Conservation (phyloP, 331 rosid genomes). For the Malus hybrid region DNA sequence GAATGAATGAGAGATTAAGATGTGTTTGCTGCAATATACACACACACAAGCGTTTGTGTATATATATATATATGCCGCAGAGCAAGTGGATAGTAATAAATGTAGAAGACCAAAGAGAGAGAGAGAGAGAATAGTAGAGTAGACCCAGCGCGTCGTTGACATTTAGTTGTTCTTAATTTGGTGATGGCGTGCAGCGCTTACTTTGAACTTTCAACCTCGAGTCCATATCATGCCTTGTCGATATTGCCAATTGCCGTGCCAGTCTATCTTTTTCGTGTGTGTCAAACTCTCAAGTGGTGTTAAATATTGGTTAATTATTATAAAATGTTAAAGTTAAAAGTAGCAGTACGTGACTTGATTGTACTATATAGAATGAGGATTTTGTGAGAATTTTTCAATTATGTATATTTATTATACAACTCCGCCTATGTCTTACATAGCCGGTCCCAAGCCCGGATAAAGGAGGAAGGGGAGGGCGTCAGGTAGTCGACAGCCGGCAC, state of each 20-base stretch:
- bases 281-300: neutral
- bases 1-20: neutral
- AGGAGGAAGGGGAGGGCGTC: no score
- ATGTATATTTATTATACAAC: rapidly evolving
- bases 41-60: neutral
- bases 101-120: no score
- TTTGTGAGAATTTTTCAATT: no score
- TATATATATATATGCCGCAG: no score
- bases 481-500: no score
- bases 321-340: neutral
- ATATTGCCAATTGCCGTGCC: neutral
- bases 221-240: no score
- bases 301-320: neutral
- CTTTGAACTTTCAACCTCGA: neutral
- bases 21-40: neutral
- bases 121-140: no score
- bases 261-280: neutral
- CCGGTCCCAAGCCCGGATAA: no score
- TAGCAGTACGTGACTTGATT: neutral
- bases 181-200: neutral
- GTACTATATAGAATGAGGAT: no score
- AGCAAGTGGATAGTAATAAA: no score
- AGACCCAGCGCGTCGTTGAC: neutral
- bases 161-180: neutral
- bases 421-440: no score